Evolutionary conservation across 73 alveolate species (phyloP), one percentile per base, ranked within the genome.

Genomic region (Tetrahymena thermophila): DNA sequence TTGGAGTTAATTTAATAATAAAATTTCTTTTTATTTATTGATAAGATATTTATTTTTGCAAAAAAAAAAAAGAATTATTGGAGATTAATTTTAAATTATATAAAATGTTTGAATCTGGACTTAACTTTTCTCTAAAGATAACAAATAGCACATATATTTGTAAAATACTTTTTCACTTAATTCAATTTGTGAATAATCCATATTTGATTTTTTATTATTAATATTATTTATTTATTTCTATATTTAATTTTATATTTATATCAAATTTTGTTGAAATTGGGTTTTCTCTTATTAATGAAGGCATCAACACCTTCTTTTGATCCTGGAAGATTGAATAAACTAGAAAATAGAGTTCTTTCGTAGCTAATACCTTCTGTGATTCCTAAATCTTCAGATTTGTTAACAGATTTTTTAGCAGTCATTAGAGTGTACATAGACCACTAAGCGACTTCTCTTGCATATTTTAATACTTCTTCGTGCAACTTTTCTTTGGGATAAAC

Each of bases 231-330:
- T 44, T 50, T 50, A 50, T 50, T 50, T 50, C 3, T 19, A 50
- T 2, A 17, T 84, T 84, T 35, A 17, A 34, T 16, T 11, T 38
- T 25, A 3, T 43, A 42, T 84, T 17, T 43, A 34, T 3, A 10
- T 93, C 99, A 98, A 94, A 97, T 97, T 58, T 99, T 98, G 96
- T 96, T 95, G 95, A 97, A 98, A 71, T 93, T 95, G 35, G 99
- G 99, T 95, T 98, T 98, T 96, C 99, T 98, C 94, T 99, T 99
- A 85, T 98, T 99, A 28, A 98, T 98, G 94, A 99, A 99, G 43
- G 99, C 99, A 71, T 96, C 95, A 93, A 99, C 97, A 8, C 99
- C 99, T 95, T 98, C 99, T 84, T 96, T 93, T 94, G 99, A 98
- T 93, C 98, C 99, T 21, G 98, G 96, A 5, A 99, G 98, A 38